Base-by-base conservation (phyloP, 179 eudicot genomes). In the Drosera spatulata region DNA sequence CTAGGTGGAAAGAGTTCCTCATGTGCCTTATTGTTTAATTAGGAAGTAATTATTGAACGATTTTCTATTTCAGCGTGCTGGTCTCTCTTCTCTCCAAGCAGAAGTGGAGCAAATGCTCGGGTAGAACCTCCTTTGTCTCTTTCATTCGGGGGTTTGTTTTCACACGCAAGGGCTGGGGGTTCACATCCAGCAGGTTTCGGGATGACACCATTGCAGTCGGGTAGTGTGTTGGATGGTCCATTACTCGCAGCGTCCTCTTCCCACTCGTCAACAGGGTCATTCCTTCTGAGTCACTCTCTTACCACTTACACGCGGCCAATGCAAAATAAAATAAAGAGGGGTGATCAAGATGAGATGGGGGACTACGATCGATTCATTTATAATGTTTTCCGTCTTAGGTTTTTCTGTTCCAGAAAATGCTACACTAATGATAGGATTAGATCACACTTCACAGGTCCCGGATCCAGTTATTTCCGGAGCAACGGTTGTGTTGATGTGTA, bases 31-130 rank as follows among this genome's bases (percentile, higher is more conserved):
- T n/a, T n/a, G n/a, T n/a, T n/a, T n/a, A n/a, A n/a, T n/a, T 39
- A 15, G 12, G 4, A 55, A 7, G 60, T 6, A 42, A 50, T 14
- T 65, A 38, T 58, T 39, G n/a, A 43, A 6, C 38, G 9, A 13
- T 38, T 61, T 9, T 67, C 62, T 53, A 13, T 74, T 74, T 47
- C 96, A 91, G 98, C 79, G 59, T 79, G 84, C 74, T 91, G 89
- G 95, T 82, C 96, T 6, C 81, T 86, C 66, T 76, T 80, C 68
- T 79, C 90, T 43, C 82, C 87, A 44, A 79, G 85, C 75, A 81
- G 82, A 66, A 73, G 80, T 55, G 77, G 79, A 58, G 67, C 71
- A 6, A 49, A 74, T 39, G 67, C 88, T 39, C 75, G 88, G 2
- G 83, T 69, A 46, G 95, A 82, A 61, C 75, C 97, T 7, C 81